Base-by-base conservation (phyloP, 2,329 filamentous ascomycete genomes). In the Alternaria sp. region DNA sequence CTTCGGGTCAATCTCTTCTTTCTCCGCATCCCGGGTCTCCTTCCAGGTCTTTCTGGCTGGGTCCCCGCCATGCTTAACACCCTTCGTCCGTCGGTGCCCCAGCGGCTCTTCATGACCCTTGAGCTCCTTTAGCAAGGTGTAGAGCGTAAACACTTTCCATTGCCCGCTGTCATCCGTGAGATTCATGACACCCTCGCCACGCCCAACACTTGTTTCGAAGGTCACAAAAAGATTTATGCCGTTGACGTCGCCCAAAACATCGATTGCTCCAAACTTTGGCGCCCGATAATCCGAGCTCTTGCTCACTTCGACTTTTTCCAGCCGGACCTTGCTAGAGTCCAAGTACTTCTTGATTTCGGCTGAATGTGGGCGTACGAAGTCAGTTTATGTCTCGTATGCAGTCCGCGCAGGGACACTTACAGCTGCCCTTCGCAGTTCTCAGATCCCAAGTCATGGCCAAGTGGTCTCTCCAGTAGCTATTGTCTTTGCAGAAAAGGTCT, bases 391-490 rank as follows among this genome's bases (percentile, higher is more conserved):
- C 14, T 38, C 34, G 7, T 16, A 38, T 38, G 8, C 34, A 38
- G 16, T 38, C 1, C 3, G 16, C n/a, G n/a, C 34, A 38, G 34
- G 8, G 34, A 38, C 34, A 38, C 34, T 38, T 38, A 38, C 83
- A 82, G 63, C 36, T 84, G 82, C 72, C 74, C 51, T 76, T 74
- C n/a, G 85, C 67, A 0, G 87, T 89, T 36, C 81, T 84, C 25
- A 87, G 80, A 34, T 86, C 82, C 83, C 86, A 88, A 0, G 84
- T 83, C 10, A 89, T 69, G 7, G 79, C 83, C 4, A 89, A 80
- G 55, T 88, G 84, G 67, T 89, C 87, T 38, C 86, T 80, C 86
- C 86, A 89, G 70, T 84, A 87, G 22, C 83, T 80, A 38, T 84
- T 80, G 41, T 84, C 79, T 11, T 83, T 75, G 3, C 84, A 66